Percentiles rank a stretch among this genome's conserved stretches.
Evolutionary conservation across 257 asterid genomes (phyloP).

Genomic region (Fraxinus excelsior): DNA sequence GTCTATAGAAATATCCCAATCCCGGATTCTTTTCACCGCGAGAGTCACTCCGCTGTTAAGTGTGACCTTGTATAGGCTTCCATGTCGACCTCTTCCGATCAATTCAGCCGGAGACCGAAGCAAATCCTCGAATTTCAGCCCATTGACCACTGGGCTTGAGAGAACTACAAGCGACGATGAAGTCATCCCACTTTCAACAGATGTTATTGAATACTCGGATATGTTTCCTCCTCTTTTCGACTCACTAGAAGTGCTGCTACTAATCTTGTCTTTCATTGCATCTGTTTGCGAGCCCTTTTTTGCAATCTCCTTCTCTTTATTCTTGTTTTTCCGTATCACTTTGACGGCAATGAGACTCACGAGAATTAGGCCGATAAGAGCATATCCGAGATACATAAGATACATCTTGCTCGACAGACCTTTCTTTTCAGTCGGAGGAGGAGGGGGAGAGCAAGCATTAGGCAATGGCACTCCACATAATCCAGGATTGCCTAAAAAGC

Average conservation of each 20-base stretch:
- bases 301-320: conserved; percentile 12
- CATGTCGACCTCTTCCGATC: conserved; percentile 58
- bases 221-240: conserved; percentile 44
- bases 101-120: conserved; percentile 72
- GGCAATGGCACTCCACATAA: conserved; percentile 59
- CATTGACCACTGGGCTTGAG: conserved; percentile 36
- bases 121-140: conserved; percentile 67
- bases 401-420: conserved; percentile 36
- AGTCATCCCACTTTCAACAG: conserved; percentile 47
- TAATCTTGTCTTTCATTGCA: conserved; percentile 32
- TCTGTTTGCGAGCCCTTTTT: conserved; percentile 17
- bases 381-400: conserved; percentile 62
- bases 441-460: conserved; percentile 44
- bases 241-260: conserved; percentile 45
- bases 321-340: conserved; percentile 22
- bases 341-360: conserved; percentile 33
- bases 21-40: conserved; percentile 73
- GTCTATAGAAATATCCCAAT: conserved; percentile 55
- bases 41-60: conserved; percentile 36
- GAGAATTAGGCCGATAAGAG: conserved; percentile 45
- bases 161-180: conserved; percentile 56
- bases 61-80: conserved; percentile 65
- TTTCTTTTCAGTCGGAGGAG: conserved; percentile 28
- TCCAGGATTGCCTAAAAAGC: conserved; percentile 59
- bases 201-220: conserved; percentile 72